Conservation (phyloP, 306 rosid genomes). For the Pueraria montana region DNA sequence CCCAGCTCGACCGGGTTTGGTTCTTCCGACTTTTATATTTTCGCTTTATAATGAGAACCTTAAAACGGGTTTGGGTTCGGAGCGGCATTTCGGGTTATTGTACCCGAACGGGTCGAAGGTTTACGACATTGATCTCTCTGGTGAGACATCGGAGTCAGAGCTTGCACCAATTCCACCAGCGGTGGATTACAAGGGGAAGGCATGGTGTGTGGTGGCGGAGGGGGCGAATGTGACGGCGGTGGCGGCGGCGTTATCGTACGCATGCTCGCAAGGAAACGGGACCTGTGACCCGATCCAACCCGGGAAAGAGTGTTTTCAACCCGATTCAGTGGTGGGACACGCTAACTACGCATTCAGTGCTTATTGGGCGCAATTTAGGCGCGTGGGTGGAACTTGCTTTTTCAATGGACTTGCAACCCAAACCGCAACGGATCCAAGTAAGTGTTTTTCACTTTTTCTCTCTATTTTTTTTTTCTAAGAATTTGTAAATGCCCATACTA, state of each 20-base stretch:
- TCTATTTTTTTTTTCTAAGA: not conserved
- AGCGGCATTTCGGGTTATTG: conserved; percentile 83
- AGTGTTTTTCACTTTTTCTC: no score
- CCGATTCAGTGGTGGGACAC: conserved; percentile 60
- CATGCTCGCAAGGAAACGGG: conserved; percentile 88
- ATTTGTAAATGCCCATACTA: not conserved
- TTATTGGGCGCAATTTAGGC: conserved; percentile 78
- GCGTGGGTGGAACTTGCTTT: conserved; percentile 71
- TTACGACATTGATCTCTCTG: conserved; percentile 73
- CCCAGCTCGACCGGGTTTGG: conserved; percentile 79
- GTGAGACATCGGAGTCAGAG: conserved; percentile 55
- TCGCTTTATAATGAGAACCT: conserved; percentile 81
- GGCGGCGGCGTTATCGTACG: conserved; percentile 67
- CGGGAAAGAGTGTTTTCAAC: conserved; percentile 64
- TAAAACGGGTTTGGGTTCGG: conserved; percentile 79
- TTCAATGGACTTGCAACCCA: conserved; percentile 79
- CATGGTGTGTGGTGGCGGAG: conserved; percentile 80
- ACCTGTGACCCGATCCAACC: conserved; percentile 76
- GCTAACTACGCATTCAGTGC: conserved; percentile 84
- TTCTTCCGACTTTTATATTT: conserved; percentile 71
- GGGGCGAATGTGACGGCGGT: conserved; percentile 73
- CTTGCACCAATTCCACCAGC: conserved; percentile 66
- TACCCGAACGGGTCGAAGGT: conserved; percentile 71
- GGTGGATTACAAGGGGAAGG: conserved; percentile 64
- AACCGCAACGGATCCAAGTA: conserved; percentile 76